Evolutionary conservation across 495 filamentous ascomycete genomes (phyloP).

Genomic region (Penicillium herquei): DNA sequence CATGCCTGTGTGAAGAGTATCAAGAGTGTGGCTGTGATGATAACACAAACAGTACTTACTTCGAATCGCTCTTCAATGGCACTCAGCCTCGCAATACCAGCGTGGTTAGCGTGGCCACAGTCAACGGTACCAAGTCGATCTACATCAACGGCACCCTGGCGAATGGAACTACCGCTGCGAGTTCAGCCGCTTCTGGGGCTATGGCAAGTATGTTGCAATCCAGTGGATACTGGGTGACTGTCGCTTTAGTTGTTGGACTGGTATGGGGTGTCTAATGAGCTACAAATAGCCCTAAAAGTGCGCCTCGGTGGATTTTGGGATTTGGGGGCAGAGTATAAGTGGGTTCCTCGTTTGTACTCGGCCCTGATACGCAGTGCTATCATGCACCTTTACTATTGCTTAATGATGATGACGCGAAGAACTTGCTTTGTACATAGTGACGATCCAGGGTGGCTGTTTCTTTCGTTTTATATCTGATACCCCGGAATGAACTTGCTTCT

Average conservation of each 20-base stretch:
- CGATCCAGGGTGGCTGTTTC: too few species aligned
- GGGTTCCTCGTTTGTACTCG: neutral
- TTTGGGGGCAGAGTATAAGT: too few species aligned
- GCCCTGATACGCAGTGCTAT: too few species aligned
- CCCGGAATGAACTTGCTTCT: too few species aligned
- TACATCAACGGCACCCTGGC: conserved; percentile 83
- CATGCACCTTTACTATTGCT: too few species aligned
- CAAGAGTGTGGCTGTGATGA: conserved; percentile 80
- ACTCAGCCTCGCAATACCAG: conserved; percentile 65
- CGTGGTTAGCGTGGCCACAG: conserved; percentile 57
- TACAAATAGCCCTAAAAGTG: neutral
- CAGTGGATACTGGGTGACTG: conserved; percentile 63
- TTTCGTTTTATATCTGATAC: too few species aligned
- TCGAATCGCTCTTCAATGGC: conserved; percentile 60
- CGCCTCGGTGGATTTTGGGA: too few species aligned
- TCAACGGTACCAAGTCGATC: conserved; percentile 75
- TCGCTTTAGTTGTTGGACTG: conserved; percentile 49
- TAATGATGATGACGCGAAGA: too few species aligned
- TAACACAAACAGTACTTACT: conserved; percentile 58
- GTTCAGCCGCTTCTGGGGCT: conserved; percentile 29
- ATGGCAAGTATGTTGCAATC: conserved; percentile 38
- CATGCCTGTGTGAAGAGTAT: conserved; percentile 72
- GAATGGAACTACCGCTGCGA: conserved; percentile 72
- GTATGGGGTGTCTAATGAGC: conserved; percentile 33
- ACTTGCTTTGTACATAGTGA: too few species aligned